These are phyloP conservation scores for Umbelopsis sp. DNA, from an alignment of 371 early-diverging fungal genomes.

Conservation along the genomic window DNA sequence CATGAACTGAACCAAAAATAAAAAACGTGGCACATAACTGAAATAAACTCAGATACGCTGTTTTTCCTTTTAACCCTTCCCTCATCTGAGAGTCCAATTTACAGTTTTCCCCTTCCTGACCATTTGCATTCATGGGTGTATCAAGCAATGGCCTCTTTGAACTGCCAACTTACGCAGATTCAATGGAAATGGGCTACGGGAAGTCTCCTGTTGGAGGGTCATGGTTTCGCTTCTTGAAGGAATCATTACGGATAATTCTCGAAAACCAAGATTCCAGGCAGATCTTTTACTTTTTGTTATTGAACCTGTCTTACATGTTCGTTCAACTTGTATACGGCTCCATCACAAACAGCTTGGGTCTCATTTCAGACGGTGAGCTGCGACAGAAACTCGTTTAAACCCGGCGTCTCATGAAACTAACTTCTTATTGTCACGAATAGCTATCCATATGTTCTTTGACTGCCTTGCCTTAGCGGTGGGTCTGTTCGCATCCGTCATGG, in stretches of 20 bases:
- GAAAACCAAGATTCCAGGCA: slow-evolving; percentile 80
- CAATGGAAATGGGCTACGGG: slow-evolving; percentile 42
- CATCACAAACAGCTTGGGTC: slow-evolving; percentile 91
- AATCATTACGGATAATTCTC: slow-evolving; percentile 59
- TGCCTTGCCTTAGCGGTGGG: slow-evolving; percentile 89
- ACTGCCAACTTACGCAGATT: slow-evolving; percentile 43
- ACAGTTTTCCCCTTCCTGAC: background rate
- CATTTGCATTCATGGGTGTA: slow-evolving; percentile 1
- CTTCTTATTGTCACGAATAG: slow-evolving; percentile 33
- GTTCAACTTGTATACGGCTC: slow-evolving; percentile 90
- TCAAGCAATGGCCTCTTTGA: slow-evolving; percentile 28
- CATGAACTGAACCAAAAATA: slow-evolving; percentile 14
- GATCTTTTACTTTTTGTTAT: slow-evolving; percentile 88
- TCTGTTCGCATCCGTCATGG: slow-evolving; percentile 86
- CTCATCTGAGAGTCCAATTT: slow-evolving; percentile 3
- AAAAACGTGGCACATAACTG: background rate
- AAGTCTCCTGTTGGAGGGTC: slow-evolving; percentile 30
- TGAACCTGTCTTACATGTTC: slow-evolving; percentile 94
- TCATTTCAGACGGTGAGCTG: slow-evolving; percentile 87
- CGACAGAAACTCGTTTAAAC: background rate
- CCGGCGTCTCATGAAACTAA: background rate
- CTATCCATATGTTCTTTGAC: slow-evolving; percentile 98
- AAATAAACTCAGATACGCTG: background rate
- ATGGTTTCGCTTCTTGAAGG: slow-evolving; percentile 33
- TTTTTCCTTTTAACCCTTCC: background rate